Conservation (phyloP, 2,329 filamentous ascomycete species). For the Aspergillus fijiensis region DNA sequence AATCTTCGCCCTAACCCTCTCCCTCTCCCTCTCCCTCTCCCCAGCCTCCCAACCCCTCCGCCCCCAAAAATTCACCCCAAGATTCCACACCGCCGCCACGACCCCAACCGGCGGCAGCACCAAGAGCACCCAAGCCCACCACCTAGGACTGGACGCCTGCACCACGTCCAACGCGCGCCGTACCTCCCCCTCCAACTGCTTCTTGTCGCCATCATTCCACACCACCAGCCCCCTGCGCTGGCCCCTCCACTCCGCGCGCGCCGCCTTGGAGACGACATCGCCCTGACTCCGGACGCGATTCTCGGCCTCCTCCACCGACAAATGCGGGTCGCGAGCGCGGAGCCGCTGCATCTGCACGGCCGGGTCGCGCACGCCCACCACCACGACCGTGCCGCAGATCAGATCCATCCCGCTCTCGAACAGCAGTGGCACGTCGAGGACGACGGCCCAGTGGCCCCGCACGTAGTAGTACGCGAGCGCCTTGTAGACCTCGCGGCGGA, state of each 20-base stretch:
- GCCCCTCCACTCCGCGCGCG: constrained; percentile 65
- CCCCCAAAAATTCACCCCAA: constrained; percentile 69
- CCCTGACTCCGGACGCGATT: constrained; percentile 84
- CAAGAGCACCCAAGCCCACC: constrained; percentile 76
- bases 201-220: constrained; percentile 81
- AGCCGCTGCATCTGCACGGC: constrained; percentile 79
- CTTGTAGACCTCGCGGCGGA: constrained; percentile 77
- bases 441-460: constrained; percentile 78
- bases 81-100: constrained; percentile 66
- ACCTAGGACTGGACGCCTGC: constrained; percentile 63
- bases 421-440: constrained; percentile 86
- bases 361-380: constrained; percentile 80
- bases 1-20: constrained; percentile 54
- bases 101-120: constrained; percentile 73
- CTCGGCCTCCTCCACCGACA: constrained; percentile 81
- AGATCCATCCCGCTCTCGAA: constrained; percentile 86
- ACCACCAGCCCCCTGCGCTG: constrained; percentile 70
- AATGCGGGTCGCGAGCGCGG: constrained; percentile 70
- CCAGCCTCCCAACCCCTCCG: constrained; percentile 69
- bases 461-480: constrained; percentile 72
- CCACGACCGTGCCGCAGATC: constrained; percentile 79
- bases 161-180: constrained; percentile 65
- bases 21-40: constrained; percentile 48
- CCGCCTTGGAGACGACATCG: constrained; percentile 80
- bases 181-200: constrained; percentile 68